phyloP scores from a whole-genome alignment of 2,329 filamentous ascomycete species.

The Curvularia eragrostidis region DNA sequence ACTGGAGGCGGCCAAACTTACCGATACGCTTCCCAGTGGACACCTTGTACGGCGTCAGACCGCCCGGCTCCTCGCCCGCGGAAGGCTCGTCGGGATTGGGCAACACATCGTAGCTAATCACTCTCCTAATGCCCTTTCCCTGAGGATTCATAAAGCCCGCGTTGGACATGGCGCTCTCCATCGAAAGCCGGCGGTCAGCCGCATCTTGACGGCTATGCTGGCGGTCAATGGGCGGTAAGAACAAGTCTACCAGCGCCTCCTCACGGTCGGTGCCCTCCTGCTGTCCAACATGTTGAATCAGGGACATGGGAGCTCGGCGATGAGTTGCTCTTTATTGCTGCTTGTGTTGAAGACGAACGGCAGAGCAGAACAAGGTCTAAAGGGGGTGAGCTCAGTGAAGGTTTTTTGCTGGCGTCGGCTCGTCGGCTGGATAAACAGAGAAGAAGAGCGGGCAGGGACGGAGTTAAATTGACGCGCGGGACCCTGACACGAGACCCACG shows the following conservation, averaged over 20 bases:
- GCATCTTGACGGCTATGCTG: conserved; percentile 37
- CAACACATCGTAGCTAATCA: conserved; percentile 59
- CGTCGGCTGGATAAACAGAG: conserved; percentile 10
- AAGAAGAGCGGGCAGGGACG: conserved; percentile 21
- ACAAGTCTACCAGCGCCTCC: conserved; percentile 47
- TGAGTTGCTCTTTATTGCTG: conserved; percentile 9
- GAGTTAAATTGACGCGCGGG: conserved; percentile 21
- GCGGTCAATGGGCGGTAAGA: conserved; percentile 46
- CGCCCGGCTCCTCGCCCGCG: conserved; percentile 50
- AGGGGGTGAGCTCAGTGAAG: conserved; percentile 6
- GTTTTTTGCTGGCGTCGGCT: conserved; percentile 8
- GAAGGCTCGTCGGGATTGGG: conserved; percentile 47
- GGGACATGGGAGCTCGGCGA: conserved; percentile 53
- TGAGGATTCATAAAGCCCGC: conserved; percentile 28
- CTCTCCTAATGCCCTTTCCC: conserved; percentile 47
- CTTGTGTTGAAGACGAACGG: conserved; percentile 1
- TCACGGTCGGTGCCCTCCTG: conserved; percentile 59
- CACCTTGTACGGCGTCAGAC: conserved; percentile 59
- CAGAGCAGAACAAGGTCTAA: conserved; percentile 10
- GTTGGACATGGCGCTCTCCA: conserved; percentile 37
- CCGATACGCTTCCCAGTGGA: conserved; percentile 47
- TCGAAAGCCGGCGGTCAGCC: conserved; percentile 39
- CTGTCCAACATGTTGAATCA: conserved; percentile 59
- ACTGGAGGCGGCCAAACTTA: conserved; percentile 28
- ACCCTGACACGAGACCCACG: conserved; percentile 25